A percentile compares a stretch with the other conserved stretches of the same genome.
These are phyloP conservation scores for Barnettozyma populi DNA, from an alignment of 805 yeast genomes.

Conservation along the genomic window DNA sequence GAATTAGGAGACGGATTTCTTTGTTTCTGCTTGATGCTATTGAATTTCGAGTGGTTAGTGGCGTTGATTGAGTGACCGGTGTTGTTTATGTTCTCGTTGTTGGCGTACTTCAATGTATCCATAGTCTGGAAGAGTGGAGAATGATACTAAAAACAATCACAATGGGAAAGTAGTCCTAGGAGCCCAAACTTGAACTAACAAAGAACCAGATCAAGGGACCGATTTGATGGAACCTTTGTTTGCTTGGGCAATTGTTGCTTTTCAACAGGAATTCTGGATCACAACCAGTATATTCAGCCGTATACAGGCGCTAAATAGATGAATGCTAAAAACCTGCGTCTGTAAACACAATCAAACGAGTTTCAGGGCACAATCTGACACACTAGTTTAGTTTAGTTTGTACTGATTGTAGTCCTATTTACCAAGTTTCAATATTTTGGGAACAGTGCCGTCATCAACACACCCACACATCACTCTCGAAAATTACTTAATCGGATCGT, in stretches of 20 bases:
- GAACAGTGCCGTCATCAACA: not conserved
- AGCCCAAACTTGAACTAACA: not conserved
- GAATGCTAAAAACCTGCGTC: not conserved
- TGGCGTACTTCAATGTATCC: constrained; percentile 11
- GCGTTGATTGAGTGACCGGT: not conserved
- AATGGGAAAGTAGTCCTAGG: not conserved
- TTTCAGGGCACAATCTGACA: not conserved
- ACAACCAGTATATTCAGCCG: not conserved
- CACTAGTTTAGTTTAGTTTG: not conserved
- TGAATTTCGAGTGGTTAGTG: not conserved
- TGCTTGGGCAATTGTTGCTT: not conserved
- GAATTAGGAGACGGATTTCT: not conserved
- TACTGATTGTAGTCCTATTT: not conserved
- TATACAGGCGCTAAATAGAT: not conserved
- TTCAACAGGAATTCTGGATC: not conserved
- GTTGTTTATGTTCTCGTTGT: not conserved
- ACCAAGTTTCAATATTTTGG: not conserved
- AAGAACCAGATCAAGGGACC: not conserved
- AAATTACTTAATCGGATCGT: not conserved
- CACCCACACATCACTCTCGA: not conserved
- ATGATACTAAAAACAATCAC: not conserved
- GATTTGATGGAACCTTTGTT: not conserved
- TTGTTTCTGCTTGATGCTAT: not conserved
- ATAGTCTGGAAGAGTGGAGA: constrained; percentile 1
- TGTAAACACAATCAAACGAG: not conserved